phyloP scores from a whole-genome alignment of 495 filamentous ascomycete species.

The Podospora tetraspora region DNA sequence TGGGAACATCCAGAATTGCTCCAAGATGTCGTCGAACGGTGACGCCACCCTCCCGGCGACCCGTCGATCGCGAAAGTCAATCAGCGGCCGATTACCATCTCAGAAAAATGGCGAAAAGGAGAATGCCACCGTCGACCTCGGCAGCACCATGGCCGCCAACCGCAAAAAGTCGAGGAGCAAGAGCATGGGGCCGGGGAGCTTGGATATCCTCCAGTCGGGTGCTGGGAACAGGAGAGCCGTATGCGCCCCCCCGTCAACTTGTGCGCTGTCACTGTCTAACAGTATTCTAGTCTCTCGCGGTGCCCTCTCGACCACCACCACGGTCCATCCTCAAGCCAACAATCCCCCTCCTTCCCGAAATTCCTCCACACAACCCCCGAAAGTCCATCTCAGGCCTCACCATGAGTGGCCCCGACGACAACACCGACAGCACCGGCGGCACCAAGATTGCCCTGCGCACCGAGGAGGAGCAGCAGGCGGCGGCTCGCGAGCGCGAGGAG shows the following conservation, averaged over 20 bases:
- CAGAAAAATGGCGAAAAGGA: slow-evolving; percentile 56
- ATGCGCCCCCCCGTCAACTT: slow-evolving; percentile 26
- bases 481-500: slow-evolving; percentile 67
- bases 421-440: slow-evolving; percentile 34
- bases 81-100: slow-evolving; percentile 62
- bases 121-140: slow-evolving; percentile 62
- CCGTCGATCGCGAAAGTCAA: slow-evolving; percentile 70
- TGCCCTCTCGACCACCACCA: slow-evolving; percentile 40
- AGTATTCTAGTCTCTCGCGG: slow-evolving; percentile 43
- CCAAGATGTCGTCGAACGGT: slow-evolving; percentile 40
- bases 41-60: slow-evolving; percentile 48
- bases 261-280: neutral
- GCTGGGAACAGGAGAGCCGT: slow-evolving; percentile 80
- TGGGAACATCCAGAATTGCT: neutral
- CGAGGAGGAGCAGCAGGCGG: slow-evolving; percentile 77
- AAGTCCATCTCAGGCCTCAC: slow-evolving; percentile 21
- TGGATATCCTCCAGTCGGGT: slow-evolving; percentile 72
- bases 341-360: slow-evolving; percentile 61
- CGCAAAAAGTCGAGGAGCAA: slow-evolving; percentile 85
- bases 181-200: slow-evolving; percentile 85
- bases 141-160: slow-evolving; percentile 36
- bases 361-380: slow-evolving; percentile 44
- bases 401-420: slow-evolving; percentile 38
- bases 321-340: slow-evolving; percentile 85
- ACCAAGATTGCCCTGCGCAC: slow-evolving; percentile 53